Evolutionary conservation across 306 rosid species (phyloP).

Genomic region (Pterocarpus santalinus): DNA sequence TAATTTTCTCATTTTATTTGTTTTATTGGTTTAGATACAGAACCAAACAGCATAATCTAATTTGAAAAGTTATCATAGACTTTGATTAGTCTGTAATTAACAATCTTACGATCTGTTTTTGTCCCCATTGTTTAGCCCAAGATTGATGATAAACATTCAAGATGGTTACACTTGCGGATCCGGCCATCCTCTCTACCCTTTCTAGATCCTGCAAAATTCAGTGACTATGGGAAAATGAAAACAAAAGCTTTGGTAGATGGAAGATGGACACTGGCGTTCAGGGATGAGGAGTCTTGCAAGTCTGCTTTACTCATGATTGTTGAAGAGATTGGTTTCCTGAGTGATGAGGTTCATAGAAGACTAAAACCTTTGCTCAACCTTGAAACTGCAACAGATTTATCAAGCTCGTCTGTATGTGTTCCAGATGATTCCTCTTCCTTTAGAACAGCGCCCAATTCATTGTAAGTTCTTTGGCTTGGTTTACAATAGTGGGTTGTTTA

Average conservation of each 20-base stretch:
- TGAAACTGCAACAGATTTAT: conserved; percentile 56
- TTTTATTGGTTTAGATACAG: conserved; percentile 25
- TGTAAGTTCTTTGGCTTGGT: conserved; percentile 47
- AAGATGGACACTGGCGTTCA: conserved; percentile 94
- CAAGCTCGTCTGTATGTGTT: conserved; percentile 42
- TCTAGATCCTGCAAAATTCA: conserved; percentile 62
- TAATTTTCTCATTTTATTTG: conserved; percentile 2
- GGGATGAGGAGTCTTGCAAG: conserved; percentile 82
- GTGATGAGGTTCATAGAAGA: conserved; percentile 82
- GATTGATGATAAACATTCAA: conserved; percentile 73
- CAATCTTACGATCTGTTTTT: conserved; percentile 32
- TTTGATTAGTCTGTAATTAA: not conserved
- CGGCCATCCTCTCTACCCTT: conserved; percentile 80
- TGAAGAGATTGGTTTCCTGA: conserved; percentile 66
- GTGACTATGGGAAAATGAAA: conserved; percentile 52
- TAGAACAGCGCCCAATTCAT: conserved; percentile 52
- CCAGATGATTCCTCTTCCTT: conserved; percentile 48
- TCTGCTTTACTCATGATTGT: conserved; percentile 75
- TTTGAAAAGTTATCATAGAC: conserved; percentile 5
- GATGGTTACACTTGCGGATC: conserved; percentile 92
- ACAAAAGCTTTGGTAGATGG: conserved; percentile 81
- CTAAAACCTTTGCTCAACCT: conserved; percentile 76
- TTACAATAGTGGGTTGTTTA: conserved; percentile 47
- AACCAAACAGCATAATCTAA: not conserved
- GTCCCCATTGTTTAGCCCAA: conserved; percentile 69